Conservation (phyloP, 2,329 filamentous ascomycete species). For the Diaporthe australafricana region DNA sequence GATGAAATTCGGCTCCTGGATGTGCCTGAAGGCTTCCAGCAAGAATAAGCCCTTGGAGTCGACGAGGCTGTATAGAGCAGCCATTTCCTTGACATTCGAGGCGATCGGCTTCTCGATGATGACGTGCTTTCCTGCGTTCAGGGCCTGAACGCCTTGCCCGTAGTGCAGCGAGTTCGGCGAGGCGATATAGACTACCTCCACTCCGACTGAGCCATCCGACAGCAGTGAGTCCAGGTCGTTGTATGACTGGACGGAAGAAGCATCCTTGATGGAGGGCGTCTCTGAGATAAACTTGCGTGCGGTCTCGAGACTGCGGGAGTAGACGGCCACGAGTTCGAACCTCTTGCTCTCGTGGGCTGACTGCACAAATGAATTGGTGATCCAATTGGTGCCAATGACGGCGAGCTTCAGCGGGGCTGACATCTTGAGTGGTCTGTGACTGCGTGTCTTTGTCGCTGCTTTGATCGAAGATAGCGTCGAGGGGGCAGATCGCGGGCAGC, state of each 20-base stretch:
- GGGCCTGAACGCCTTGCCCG: constrained; percentile 56
- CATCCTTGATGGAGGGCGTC: constrained; percentile 32
- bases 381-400: constrained; percentile 37
- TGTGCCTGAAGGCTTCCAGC: constrained; percentile 38
- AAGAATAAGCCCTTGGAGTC: constrained; percentile 35
- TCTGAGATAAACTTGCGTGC: constrained; percentile 31
- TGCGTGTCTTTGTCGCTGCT: background rate
- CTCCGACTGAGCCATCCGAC: constrained; percentile 43
- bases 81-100: constrained; percentile 59
- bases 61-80: constrained; percentile 58
- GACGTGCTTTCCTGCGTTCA: constrained; percentile 65
- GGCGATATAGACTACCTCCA: constrained; percentile 52
- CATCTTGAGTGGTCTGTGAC: constrained; percentile 11
- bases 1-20: constrained; percentile 37
- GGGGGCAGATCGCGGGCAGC: background rate
- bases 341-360: constrained; percentile 35
- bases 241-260: constrained; percentile 32
- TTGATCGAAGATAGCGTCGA: background rate
- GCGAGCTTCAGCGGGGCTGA: constrained; percentile 31
- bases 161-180: constrained; percentile 63
- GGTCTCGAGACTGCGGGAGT: constrained; percentile 34
- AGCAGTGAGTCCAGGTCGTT: constrained; percentile 35
- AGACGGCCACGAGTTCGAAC: constrained; percentile 34
- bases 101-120: constrained; percentile 66
- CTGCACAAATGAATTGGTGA: constrained; percentile 36